Base-by-base conservation (phyloP, 805 yeast species). In the Saccharomycopsis sp. region DNA sequence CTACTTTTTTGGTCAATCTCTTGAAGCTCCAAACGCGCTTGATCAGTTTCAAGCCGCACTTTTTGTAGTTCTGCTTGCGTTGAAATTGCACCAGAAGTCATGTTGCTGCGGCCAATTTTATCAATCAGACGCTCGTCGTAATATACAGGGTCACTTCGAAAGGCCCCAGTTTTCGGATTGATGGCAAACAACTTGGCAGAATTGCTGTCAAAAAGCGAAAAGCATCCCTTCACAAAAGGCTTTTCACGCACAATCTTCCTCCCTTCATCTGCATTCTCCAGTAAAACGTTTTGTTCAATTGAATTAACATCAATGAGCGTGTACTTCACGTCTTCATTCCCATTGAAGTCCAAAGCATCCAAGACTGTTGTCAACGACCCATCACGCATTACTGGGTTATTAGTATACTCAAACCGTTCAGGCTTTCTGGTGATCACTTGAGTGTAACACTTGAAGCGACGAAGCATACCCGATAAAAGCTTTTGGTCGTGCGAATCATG, bases 321-420 rank as follows among this genome's bases (percentile, higher is more conserved):
- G 50, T 73, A 77, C 51, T 70, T 67, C 6, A 79, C 67, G 30
- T 69, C 68, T 31, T 71, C 74, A 45, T 77, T 64, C n/a, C n/a
- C n/a, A 0, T 66, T 61, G 42, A 83, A 66, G 5, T 68, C 65
- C 22, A 92, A 53, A 5, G 71, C 73, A 54, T 86, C 92, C 3
- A 75, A 54, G 5, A 87, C 50, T 0, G 82, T 71, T 1, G 64
- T 60, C 41, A 64, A 65, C 1, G 58, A 51, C 0, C 51, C 45
- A 2, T 54, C 50, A 9, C 26, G 30, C 4, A 26, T 13, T 6
- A 13, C 23, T 7, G n/a, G n/a, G n/a, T n/a, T n/a, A n/a, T n/a
- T n/a, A n/a, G n/a, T n/a, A n/a, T n/a, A n/a, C 42, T 74, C 68
- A 51, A 81, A 83, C 6, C 58, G 56, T 50, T 85, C 92, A 18